phyloP scores from a whole-genome alignment of 2,329 filamentous ascomycete genomes.

The Capronia coronata region DNA sequence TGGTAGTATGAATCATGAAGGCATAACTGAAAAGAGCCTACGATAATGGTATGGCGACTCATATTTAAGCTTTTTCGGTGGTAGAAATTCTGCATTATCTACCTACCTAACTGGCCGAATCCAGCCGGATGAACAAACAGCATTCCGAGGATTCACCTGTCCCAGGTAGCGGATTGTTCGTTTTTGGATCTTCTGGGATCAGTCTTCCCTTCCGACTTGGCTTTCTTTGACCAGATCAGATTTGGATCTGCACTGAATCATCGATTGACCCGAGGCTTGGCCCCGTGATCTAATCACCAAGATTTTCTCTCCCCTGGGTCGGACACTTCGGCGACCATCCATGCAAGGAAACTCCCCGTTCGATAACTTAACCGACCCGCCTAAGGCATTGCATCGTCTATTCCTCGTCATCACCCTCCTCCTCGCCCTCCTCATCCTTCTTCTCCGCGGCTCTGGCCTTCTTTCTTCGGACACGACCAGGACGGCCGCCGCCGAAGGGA shows the following conservation, averaged over 20 bases:
- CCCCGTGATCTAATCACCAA: too few relatives aligned
- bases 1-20: background rate
- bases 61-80: background rate
- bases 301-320: too few relatives aligned
- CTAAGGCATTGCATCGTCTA: too few relatives aligned
- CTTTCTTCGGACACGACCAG: conserved; percentile 98
- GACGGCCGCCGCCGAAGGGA: conserved; percentile 93
- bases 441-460: conserved; percentile 95
- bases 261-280: too few relatives aligned
- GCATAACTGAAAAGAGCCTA: background rate
- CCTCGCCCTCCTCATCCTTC: conserved; percentile 38
- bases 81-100: conserved; percentile 3
- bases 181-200: background rate
- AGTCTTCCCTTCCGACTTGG: background rate
- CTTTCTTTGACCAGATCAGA: background rate
- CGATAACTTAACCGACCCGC: too few relatives aligned
- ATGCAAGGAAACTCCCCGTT: too few relatives aligned
- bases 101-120: background rate
- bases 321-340: too few relatives aligned
- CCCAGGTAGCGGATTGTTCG: background rate
- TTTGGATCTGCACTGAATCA: too few relatives aligned
- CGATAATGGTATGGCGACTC: too few relatives aligned
- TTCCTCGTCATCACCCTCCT: conserved; percentile 53
- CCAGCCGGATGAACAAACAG: background rate
- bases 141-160: background rate